Evolutionary conservation across 2,329 filamentous ascomycete genomes (phyloP), one percentile per base, ranked within the genome.

Genomic region (Pseudocercospora musae): DNA sequence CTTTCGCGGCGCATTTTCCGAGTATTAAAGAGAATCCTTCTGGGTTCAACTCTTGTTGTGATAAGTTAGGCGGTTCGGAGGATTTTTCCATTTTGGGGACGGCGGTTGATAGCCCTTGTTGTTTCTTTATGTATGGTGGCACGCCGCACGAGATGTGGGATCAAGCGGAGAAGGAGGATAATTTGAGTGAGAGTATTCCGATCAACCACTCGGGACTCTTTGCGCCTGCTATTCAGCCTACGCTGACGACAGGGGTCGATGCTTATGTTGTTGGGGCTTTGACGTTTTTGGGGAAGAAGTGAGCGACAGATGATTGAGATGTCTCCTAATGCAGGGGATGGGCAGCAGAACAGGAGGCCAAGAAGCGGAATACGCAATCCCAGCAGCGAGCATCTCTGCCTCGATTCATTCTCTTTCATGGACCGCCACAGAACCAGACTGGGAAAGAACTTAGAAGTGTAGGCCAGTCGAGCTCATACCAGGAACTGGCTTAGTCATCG

Each of bases 151-250:
- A 77, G 57, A 55, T 79, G 4, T 87, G 81, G 79, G 83, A 87
- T 71, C 72, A 77, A 63, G 77, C 76, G 13, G 75, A 79, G 70
- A 75, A 71, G 58, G 79, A 81, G 48, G 81, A 80, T 0, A 76
- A 65, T 61, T 72, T 78, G 63, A 75, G 79, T 65, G 74, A 75
- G 62, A 81, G 81, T 57, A 79, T 87, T 11, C 82, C 86, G 0
- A 80, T 81, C 0, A 88, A 88, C 66, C 86, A 89, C 70, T 84
- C 80, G 62, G 80, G 84, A 0, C 78, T 80, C 58, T 89, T 88
- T 74, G 82, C 82, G 31, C 86, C 85, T 4, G 81, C 80, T 0
- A 79, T 88, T 23, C 80, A 84, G 71, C 85, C 85, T 7, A 88
- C 86, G 0, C 71, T 89, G 76, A 79, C 64, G 62, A 76, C 75